A percentile compares a stretch with the other conserved stretches of the same genome.
Conservation (phyloP, 2,329 filamentous ascomycete genomes). For the Magnaporthiopsis incrustans region DNA sequence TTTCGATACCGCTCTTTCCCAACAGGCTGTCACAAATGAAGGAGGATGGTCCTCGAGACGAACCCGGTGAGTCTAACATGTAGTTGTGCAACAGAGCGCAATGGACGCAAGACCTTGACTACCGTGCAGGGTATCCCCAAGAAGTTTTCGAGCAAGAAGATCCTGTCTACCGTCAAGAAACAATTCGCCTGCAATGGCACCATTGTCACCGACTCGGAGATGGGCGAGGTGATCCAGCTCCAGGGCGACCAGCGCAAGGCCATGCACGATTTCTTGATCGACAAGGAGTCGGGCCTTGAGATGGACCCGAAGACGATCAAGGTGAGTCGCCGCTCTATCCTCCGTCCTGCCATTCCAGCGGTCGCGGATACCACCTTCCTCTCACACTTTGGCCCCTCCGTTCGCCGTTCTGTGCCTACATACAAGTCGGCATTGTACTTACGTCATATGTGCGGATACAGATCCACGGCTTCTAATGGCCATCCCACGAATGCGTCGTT, state of each 20-base stretch:
- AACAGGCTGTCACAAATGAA: too few relatives aligned
- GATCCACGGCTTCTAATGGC: slow-evolving; percentile 5
- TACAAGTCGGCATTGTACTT: neutral
- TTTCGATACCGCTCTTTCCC: neutral
- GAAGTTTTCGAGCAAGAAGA: slow-evolving; percentile 99
- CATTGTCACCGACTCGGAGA: slow-evolving; percentile 90
- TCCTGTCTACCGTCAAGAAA: slow-evolving; percentile 99
- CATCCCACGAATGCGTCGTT: slow-evolving; percentile 14
- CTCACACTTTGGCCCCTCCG: neutral
- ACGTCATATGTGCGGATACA: neutral
- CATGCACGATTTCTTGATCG: slow-evolving; percentile 93
- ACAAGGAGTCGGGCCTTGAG: slow-evolving; percentile 91
- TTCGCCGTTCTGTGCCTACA: neutral
- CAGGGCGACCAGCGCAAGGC: slow-evolving; percentile 99
- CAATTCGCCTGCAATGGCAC: slow-evolving; percentile 99
- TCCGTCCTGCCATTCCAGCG: too few relatives aligned
- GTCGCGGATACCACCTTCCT: too few relatives aligned
- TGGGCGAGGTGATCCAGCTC: slow-evolving; percentile 99
- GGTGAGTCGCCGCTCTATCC: slow-evolving; percentile 34
- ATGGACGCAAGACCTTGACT: slow-evolving; percentile 99
- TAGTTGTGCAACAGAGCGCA: slow-evolving; percentile 63
- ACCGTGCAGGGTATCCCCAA: slow-evolving; percentile 98
- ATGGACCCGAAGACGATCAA: slow-evolving; percentile 97
- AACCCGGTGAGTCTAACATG: neutral
- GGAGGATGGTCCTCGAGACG: too few relatives aligned